Evolutionary conservation across 2,329 filamentous ascomycete genomes (phyloP).

Genomic region (Fusarium poae): DNA sequence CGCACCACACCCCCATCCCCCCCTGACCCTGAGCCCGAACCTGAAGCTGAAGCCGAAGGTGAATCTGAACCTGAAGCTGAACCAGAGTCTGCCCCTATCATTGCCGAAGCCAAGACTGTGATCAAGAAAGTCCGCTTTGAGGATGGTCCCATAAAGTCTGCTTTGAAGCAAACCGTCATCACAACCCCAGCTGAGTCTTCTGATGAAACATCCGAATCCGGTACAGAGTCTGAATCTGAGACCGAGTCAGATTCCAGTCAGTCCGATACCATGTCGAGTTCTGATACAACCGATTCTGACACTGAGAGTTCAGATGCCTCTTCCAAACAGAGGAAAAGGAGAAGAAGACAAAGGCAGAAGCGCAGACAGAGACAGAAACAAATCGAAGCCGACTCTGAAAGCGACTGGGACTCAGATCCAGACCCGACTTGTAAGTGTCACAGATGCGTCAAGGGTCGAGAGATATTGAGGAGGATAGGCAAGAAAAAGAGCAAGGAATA

Average conservation of each 20-base stretch:
- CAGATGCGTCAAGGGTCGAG: slow-evolving; percentile 44
- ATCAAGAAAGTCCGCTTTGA: slow-evolving; percentile 62
- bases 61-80: neutral
- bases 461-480: slow-evolving; percentile 41
- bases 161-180: slow-evolving; percentile 42
- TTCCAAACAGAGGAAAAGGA: slow-evolving; percentile 22
- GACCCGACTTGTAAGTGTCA: slow-evolving; percentile 52
- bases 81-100: neutral
- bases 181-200: slow-evolving; percentile 35
- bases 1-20: neutral
- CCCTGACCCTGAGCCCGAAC: neutral
- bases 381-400: slow-evolving; percentile 39
- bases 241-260: slow-evolving; percentile 43
- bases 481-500: slow-evolving; percentile 35
- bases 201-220: slow-evolving; percentile 42
- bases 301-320: slow-evolving; percentile 33
- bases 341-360: slow-evolving; percentile 40
- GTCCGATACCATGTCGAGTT: slow-evolving; percentile 33
- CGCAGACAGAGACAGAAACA: slow-evolving; percentile 27
- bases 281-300: slow-evolving; percentile 37
- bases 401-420: slow-evolving; percentile 52
- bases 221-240: slow-evolving; percentile 24
- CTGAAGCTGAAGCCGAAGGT: neutral
- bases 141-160: slow-evolving; percentile 46
- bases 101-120: slow-evolving; percentile 22